Evolutionary conservation across 1,284 basidiomycete species (phyloP).

Genomic region (Trametes hirsuta): DNA sequence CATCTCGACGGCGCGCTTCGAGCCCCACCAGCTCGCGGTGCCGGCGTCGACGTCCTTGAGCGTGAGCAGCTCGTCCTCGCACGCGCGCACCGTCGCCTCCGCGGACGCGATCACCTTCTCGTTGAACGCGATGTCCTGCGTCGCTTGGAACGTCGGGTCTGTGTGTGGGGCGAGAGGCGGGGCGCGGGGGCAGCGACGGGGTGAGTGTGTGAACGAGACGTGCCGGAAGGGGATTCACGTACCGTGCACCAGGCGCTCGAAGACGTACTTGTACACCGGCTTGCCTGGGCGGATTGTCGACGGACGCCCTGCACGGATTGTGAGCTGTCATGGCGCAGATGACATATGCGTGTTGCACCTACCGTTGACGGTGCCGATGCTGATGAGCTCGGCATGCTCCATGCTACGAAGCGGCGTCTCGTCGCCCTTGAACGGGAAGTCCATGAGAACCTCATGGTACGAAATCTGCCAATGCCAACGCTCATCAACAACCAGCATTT

Average conservation of each 20-base stretch:
- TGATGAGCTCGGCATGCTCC: slow-evolving; percentile 90
- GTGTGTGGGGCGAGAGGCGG: background rate
- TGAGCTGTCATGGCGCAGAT: background rate
- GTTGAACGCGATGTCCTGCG: slow-evolving; percentile 83
- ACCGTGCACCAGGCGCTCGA: slow-evolving; percentile 81
- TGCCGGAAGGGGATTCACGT: slow-evolving; percentile 23
- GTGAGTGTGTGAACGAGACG: background rate
- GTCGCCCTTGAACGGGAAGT: slow-evolving; percentile 92
- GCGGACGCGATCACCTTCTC: slow-evolving; percentile 69
- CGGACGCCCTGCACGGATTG: slow-evolving; percentile 67
- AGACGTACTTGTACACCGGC: slow-evolving; percentile 88
- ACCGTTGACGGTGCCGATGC: slow-evolving; percentile 80
- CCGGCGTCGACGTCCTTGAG: slow-evolving; percentile 65
- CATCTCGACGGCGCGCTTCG: slow-evolving; percentile 56
- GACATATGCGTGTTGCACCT: slow-evolving; percentile 17
- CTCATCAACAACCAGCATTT: slow-evolving; percentile 1
- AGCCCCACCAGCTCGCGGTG: slow-evolving; percentile 49
- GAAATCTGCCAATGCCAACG: slow-evolving; percentile 54
- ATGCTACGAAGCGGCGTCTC: slow-evolving; percentile 82
- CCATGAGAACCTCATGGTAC: slow-evolving; percentile 83
- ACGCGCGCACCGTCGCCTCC: slow-evolving; percentile 68
- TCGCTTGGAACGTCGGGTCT: slow-evolving; percentile 84
- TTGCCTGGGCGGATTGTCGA: slow-evolving; percentile 86
- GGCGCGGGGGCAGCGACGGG: background rate
- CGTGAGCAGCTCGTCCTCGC: slow-evolving; percentile 76